phyloP scores from a whole-genome alignment of 306 rosid species.

The Vicia villosa region DNA sequence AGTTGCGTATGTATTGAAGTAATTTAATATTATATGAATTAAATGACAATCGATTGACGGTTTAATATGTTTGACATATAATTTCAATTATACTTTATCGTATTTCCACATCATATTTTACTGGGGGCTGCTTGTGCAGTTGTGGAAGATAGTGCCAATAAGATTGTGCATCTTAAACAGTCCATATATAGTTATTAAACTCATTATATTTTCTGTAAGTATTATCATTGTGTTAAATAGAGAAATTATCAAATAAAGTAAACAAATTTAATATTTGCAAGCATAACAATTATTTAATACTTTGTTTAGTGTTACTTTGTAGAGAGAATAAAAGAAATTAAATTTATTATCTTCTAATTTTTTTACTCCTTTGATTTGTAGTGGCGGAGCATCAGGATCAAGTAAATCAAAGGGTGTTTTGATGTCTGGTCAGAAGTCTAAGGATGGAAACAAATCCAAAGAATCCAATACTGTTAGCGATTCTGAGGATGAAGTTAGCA shows the following conservation, averaged over 20 bases:
- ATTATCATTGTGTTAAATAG: neutral
- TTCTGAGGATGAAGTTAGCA: constrained; percentile 43
- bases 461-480: constrained; percentile 54
- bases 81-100: neutral
- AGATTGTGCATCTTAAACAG: neutral
- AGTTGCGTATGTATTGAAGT: neutral
- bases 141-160: neutral
- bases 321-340: neutral
- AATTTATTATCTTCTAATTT: neutral
- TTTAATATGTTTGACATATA: neutral
- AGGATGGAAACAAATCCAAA: constrained; percentile 57
- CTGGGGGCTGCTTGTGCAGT: neutral
- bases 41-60: neutral
- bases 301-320: neutral
- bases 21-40: neutral
- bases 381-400: constrained; percentile 60
- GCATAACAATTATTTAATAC: neutral
- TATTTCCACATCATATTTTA: neutral
- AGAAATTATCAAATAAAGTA: neutral
- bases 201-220: neutral
- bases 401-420: constrained; percentile 57
- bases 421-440: constrained; percentile 51
- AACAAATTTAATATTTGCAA: neutral
- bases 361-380: constrained; percentile 35
- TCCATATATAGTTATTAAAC: constrained; percentile 2